Evolutionary conservation across 169 alveolate species (phyloP).

Genomic region (Eimeria necatrix): DNA sequence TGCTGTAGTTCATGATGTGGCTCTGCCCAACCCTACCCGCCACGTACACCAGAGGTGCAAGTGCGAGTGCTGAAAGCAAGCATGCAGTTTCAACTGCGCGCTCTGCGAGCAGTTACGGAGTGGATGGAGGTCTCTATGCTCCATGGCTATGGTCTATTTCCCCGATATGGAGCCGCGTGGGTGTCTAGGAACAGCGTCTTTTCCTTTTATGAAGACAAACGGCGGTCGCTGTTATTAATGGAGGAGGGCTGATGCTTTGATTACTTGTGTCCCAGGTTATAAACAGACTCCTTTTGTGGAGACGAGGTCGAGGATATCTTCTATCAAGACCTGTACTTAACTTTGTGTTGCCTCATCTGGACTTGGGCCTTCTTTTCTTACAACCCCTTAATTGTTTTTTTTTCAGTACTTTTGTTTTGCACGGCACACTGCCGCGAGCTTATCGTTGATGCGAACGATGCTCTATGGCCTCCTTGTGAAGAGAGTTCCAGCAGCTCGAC

Average conservation of each 20-base stretch:
- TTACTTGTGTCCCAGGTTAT: constrained; percentile 18
- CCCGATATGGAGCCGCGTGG: background rate
- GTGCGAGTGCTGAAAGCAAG: constrained; percentile 11
- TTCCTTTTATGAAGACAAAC: background rate
- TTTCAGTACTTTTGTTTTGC: constrained; percentile 6
- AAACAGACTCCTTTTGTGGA: background rate
- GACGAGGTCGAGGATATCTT: background rate
- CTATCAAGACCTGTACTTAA: background rate
- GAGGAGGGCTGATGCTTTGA: background rate
- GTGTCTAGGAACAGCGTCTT: background rate
- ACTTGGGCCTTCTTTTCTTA: background rate
- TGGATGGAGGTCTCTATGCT: background rate
- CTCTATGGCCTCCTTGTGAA: background rate
- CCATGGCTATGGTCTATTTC: background rate
- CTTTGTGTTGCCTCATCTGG: background rate
- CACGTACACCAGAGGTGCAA: background rate
- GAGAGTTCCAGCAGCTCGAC: background rate
- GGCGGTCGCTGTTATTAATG: background rate
- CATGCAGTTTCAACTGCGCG: background rate
- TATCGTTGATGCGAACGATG: constrained; percentile 36
- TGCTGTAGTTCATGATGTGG: constrained; percentile 38
- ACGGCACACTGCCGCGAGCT: constrained; percentile 11
- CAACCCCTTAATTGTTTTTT: background rate
- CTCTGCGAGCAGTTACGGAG: background rate
- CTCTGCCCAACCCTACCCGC: background rate